Percentiles rank a stretch among this genome's conserved stretches.
Evolutionary conservation across 305 asterid species (phyloP).

Genomic region (Solanum aculeatissimum): DNA sequence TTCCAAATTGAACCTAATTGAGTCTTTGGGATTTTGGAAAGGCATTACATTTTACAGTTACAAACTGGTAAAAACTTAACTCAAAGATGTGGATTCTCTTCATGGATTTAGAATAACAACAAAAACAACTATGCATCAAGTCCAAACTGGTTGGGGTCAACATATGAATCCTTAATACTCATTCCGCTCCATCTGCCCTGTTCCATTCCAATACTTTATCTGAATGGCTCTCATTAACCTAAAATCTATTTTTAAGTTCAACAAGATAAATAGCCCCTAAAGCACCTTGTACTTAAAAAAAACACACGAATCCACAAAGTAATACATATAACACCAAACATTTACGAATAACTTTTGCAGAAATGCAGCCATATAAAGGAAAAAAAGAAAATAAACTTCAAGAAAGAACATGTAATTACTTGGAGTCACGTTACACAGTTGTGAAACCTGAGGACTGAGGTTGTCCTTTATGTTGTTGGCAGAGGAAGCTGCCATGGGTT

Average conservation of each 20-base stretch:
- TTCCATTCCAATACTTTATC: not conserved
- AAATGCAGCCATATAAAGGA: not conserved
- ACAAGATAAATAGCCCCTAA: not conserved
- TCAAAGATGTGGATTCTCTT: not conserved
- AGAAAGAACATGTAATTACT: conserved; percentile 29
- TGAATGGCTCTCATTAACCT: not conserved
- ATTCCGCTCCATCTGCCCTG: not conserved
- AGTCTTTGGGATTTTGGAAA: not conserved
- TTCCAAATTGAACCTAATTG: not conserved
- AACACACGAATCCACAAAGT: not conserved
- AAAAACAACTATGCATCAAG: not conserved
- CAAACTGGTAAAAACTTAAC: not conserved
- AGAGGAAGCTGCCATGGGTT: conserved; percentile 65
- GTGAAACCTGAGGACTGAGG: conserved; percentile 33
- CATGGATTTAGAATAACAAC: not conserved
- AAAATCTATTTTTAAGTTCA: not conserved
- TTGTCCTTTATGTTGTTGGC: conserved; percentile 31
- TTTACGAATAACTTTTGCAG: not conserved
- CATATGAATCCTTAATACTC: not conserved
- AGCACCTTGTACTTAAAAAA: not conserved
- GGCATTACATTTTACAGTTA: not conserved
- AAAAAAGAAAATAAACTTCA: not conserved
- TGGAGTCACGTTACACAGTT: conserved; percentile 30
- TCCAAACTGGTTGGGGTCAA: not conserved
- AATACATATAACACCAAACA: not conserved